phyloP scores from a whole-genome alignment of 2,329 filamentous ascomycete genomes.

The Thelonectria discophora region DNA sequence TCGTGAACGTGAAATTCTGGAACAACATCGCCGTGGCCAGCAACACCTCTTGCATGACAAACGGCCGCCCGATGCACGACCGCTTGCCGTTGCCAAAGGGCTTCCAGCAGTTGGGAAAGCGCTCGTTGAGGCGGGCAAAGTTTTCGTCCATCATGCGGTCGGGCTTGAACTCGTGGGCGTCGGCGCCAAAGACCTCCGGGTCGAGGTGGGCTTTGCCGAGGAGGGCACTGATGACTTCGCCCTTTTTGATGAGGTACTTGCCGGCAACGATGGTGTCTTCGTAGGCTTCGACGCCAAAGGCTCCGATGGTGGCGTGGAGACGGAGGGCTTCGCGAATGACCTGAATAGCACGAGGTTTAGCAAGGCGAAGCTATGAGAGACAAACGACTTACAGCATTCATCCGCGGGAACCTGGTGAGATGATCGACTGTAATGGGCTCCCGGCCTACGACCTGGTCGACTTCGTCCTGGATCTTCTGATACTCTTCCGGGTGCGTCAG shows the following conservation, averaged over 20 bases:
- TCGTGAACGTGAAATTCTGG: constrained; percentile 75
- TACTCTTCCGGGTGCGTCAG: constrained; percentile 69
- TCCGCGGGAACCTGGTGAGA: constrained; percentile 70
- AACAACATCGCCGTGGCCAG: constrained; percentile 70
- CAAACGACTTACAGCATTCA: too few species aligned
- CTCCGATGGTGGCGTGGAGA: constrained; percentile 67
- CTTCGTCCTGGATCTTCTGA: constrained; percentile 70
- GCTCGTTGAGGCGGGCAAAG: constrained; percentile 67
- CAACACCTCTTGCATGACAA: constrained; percentile 78
- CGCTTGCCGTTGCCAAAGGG: constrained; percentile 78
- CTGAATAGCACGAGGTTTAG: constrained; percentile 8
- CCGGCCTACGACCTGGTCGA: constrained; percentile 70
- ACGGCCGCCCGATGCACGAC: constrained; percentile 76
- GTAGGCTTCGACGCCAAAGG: constrained; percentile 62
- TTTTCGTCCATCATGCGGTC: constrained; percentile 77
- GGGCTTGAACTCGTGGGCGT: constrained; percentile 72
- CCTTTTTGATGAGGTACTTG: constrained; percentile 66
- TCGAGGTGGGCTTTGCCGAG: constrained; percentile 68
- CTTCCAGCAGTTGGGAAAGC: constrained; percentile 72
- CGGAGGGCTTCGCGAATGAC: constrained; percentile 72
- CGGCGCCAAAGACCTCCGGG: constrained; percentile 69
- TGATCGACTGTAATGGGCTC: constrained; percentile 68
- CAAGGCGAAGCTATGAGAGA: too few species aligned
- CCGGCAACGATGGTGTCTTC: constrained; percentile 65
- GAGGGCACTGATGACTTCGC: constrained; percentile 59